phyloP scores from a whole-genome alignment of 1,284 basidiomycete species.

The Sanguinoderma infundibulare region DNA sequence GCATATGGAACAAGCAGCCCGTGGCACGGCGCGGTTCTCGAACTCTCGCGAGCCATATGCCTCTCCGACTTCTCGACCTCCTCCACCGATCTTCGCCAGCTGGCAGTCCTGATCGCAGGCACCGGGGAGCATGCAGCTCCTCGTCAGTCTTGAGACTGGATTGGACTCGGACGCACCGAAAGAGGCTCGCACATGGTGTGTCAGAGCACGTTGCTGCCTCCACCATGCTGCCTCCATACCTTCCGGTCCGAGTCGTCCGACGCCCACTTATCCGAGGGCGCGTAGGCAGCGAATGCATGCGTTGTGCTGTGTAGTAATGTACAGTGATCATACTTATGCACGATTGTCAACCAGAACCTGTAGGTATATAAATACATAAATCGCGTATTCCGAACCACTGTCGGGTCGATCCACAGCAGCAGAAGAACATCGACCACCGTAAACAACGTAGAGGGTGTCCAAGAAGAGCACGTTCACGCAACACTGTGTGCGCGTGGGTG shows the following conservation, averaged over 20 bases:
- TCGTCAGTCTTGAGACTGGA: too few relatives aligned
- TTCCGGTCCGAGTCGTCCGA: too few relatives aligned
- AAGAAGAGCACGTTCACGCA: conserved; percentile 6
- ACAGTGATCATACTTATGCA: conserved; percentile 14
- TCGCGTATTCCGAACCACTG: conserved; percentile 9
- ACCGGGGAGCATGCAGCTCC: too few relatives aligned
- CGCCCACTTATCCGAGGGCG: too few relatives aligned
- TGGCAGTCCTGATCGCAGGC: too few relatives aligned
- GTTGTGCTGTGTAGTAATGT: conserved; percentile 12
- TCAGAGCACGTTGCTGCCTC: too few relatives aligned
- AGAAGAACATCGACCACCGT: conserved; percentile 5
- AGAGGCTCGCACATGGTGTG: too few relatives aligned
- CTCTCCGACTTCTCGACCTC: conserved; percentile 7
- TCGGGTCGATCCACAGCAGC: conserved; percentile 7
- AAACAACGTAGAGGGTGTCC: conserved; percentile 16
- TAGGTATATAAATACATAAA: conserved; percentile 15
- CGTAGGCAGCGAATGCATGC: background rate
- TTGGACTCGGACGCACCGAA: too few relatives aligned
- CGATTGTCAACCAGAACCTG: background rate
- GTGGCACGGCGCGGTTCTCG: conserved; percentile 5
- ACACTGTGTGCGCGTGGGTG: background rate
- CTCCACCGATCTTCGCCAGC: conserved; percentile 17
- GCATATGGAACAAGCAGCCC: background rate
- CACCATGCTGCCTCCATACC: too few relatives aligned
- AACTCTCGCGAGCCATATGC: conserved; percentile 14